phyloP scores from a whole-genome alignment of 805 yeast genomes.

The Lipomyces orientalis region DNA sequence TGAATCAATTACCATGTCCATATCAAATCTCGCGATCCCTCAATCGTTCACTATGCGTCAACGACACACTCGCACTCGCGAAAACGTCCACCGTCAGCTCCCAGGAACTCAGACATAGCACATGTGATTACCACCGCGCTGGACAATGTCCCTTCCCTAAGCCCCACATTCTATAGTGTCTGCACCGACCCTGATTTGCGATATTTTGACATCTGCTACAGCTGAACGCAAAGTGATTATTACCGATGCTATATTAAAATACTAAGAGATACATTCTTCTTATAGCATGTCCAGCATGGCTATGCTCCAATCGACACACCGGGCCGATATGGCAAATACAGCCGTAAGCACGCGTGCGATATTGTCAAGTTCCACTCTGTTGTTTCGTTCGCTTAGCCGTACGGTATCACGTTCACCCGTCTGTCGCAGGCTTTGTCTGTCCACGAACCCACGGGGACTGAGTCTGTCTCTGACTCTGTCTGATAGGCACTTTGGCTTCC shows the following conservation, averaged over 20 bases:
- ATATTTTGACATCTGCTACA: neutral
- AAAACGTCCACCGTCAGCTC: too few species aligned
- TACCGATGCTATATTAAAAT: neutral
- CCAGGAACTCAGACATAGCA: neutral
- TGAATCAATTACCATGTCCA: neutral
- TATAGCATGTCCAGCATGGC: neutral
- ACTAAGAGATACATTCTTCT: neutral
- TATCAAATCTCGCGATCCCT: neutral
- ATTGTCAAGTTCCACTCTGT: neutral
- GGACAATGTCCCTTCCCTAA: neutral
- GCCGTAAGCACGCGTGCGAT: neutral
- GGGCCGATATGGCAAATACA: neutral
- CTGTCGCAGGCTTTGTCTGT: neutral
- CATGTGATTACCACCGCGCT: neutral
- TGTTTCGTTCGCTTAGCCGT: conserved; percentile 2
- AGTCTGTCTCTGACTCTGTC: neutral
- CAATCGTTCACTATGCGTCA: neutral
- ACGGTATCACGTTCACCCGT: neutral
- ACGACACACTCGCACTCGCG: neutral
- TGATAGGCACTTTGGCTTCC: neutral
- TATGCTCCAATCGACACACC: neutral
- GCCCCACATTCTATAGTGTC: neutral
- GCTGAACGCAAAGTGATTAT: neutral
- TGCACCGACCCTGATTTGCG: neutral
- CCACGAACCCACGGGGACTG: neutral